Percentiles rank a stretch among this genome's conserved stretches.
Conservation (phyloP, 2,329 filamentous ascomycete species). For the Botrytis galanthina region DNA sequence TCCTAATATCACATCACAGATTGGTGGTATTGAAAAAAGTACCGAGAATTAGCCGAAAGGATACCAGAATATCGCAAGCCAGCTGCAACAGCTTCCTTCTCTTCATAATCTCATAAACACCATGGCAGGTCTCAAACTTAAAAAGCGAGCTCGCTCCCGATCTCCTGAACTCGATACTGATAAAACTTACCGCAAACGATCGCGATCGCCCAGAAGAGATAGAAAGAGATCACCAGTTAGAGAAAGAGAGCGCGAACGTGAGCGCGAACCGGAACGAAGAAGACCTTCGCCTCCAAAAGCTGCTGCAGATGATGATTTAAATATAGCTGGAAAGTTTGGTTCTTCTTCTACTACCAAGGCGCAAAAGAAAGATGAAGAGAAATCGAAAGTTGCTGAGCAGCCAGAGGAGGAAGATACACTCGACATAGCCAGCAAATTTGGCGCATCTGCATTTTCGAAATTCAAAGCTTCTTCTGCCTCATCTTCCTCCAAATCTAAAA, state of each 20-base stretch:
- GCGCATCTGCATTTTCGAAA: constrained; percentile 17
- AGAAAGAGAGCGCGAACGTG: constrained; percentile 40
- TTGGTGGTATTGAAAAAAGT: neutral
- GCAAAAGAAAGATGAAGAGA: constrained; percentile 18
- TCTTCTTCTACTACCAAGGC: constrained; percentile 14
- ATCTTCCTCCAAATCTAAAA: neutral
- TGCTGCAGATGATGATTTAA: constrained; percentile 36
- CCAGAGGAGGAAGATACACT: constrained; percentile 19
- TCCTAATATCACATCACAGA: neutral
- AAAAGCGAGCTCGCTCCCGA: constrained; percentile 19
- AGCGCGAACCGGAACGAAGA: constrained; percentile 41
- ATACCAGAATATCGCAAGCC: neutral
- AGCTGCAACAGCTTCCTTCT: constrained; percentile 1
- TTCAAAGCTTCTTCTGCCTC: constrained; percentile 5
- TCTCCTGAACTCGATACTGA: constrained; percentile 18
- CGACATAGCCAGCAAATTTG: constrained; percentile 20
- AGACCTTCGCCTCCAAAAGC: constrained; percentile 47
- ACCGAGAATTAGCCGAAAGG: constrained; percentile 10
- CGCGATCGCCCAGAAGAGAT: constrained; percentile 34
- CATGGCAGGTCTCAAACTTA: constrained; percentile 21
- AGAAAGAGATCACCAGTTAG: constrained; percentile 45
- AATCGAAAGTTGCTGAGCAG: neutral
- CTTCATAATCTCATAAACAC: neutral
- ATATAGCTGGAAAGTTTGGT: constrained; percentile 38
- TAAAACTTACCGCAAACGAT: constrained; percentile 19